A percentile compares a stretch with the other conserved stretches of the same genome.
These are phyloP conservation scores for Gymnopilus junonius DNA, from an alignment of 768 basidiomycete species.

Conservation along the genomic window DNA sequence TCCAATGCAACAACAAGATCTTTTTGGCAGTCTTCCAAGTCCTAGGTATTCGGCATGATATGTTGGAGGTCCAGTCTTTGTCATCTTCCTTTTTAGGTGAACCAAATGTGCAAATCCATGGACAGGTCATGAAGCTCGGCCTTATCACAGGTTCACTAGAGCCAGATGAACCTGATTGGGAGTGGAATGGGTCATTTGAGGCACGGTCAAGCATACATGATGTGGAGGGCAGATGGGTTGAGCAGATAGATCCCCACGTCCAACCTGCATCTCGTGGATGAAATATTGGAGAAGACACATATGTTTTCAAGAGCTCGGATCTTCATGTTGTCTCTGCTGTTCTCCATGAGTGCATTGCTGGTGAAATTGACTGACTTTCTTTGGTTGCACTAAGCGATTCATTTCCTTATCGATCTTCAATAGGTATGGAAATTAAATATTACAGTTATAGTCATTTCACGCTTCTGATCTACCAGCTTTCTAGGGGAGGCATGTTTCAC, in stretches of 20 bases:
- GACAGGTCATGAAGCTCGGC: conserved; percentile 12
- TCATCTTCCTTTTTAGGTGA: neutral
- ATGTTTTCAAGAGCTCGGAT: neutral
- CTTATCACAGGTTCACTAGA: neutral
- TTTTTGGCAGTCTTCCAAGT: conserved; percentile 16
- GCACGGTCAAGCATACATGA: conserved; percentile 3
- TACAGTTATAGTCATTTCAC: too few species aligned
- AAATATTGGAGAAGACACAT: conserved; percentile 7
- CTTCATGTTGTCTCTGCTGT: neutral
- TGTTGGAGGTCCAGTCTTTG: neutral
- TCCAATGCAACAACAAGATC: conserved; percentile 6
- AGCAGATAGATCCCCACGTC: conserved; percentile 5
- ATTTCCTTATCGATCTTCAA: conserved; percentile 10
- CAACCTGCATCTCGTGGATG: conserved; percentile 1
- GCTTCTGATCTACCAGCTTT: too few species aligned
- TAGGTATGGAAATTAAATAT: too few species aligned
- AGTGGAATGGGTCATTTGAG: conserved; percentile 4
- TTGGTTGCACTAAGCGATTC: neutral
- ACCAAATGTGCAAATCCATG: conserved; percentile 11
- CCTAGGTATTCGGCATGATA: conserved; percentile 1
- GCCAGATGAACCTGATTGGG: neutral
- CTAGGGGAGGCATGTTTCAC: too few species aligned
- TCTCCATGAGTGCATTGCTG: neutral
- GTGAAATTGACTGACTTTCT: conserved; percentile 1
- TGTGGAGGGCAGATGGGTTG: conserved; percentile 8